Base-by-base conservation (phyloP, 495 filamentous ascomycete species). In the Neurospora sp. region DNA sequence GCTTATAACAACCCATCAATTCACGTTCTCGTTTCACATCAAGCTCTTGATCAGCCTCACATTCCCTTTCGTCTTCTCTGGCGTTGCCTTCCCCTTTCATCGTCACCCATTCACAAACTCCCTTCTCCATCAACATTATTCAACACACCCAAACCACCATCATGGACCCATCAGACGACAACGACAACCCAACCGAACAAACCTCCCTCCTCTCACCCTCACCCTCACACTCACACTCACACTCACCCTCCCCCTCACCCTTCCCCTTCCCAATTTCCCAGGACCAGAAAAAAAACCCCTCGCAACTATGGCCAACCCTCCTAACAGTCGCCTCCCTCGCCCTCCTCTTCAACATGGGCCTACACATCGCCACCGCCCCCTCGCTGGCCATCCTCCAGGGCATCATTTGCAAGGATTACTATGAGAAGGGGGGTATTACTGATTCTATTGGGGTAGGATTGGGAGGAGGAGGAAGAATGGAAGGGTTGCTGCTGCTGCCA, bases 361-460 rank as follows among this genome's bases (percentile, higher is more conserved):
- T 75, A 22, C 77, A 73, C 39, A 59, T 84, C 68, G 68, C 71
- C 1, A 18, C 74, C 8, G 83, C 84, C 0, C 80, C 84, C 0
- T 78, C 82, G 71, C 75, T 78, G 20, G 77, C 79, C 3, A 79
- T 85, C 7, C 82, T 82, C 22, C 78, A 85, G 69, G 75, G 78
- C 16, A 84, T 85, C 39, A 77, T 85, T 42, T 85, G 84, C 69
- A 73, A 70, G n/a, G 72, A 83, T 2, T 77, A 83, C 42, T 81
- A 80, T 18, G 44, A 72, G 12, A 16, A 31, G 12, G 22, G 22
- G 0, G 9, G 16, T 1, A 61, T 31, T 1, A 61, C 22, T 1
- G 53, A 31, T 8, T 37, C 35, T 37, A 37, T 37, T 37, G 6
- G 22, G 12, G 2, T 31, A 16, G 12, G 12, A 0, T 5, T 8